These are phyloP conservation scores for Phyllosticta citrichinensis DNA, from an alignment of 2,329 filamentous ascomycete genomes.

Conservation along the genomic window DNA sequence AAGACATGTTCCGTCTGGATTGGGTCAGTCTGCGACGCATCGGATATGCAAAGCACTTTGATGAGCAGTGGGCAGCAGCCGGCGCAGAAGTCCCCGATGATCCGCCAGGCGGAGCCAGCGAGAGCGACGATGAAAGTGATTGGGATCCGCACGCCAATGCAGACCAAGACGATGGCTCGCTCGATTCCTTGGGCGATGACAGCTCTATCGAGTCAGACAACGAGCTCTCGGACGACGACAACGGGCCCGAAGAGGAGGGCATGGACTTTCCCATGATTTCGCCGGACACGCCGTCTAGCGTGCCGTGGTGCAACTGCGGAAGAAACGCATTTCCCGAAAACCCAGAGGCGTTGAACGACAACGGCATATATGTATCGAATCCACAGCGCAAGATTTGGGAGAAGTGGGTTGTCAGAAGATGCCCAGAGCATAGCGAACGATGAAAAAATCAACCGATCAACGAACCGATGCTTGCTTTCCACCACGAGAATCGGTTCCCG, in stretches of 20 bases:
- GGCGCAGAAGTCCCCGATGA: slow-evolving; percentile 42
- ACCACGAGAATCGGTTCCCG: neutral
- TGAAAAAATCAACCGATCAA: slow-evolving; percentile 8
- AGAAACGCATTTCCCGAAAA: slow-evolving; percentile 26
- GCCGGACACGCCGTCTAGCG: slow-evolving; percentile 36
- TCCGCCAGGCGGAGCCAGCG: slow-evolving; percentile 30
- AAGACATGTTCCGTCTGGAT: slow-evolving; percentile 47
- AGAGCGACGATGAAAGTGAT: slow-evolving; percentile 31
- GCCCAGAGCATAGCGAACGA: slow-evolving; percentile 32
- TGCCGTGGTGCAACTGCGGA: slow-evolving; percentile 37
- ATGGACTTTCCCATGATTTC: slow-evolving; percentile 37
- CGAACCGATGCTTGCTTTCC: too few relatives aligned
- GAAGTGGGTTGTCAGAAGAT: slow-evolving; percentile 43
- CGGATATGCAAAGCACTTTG: slow-evolving; percentile 47
- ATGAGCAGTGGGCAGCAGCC: slow-evolving; percentile 32
- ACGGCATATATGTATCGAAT: slow-evolving; percentile 38
- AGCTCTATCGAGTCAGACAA: slow-evolving; percentile 23
- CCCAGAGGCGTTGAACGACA: slow-evolving; percentile 38
- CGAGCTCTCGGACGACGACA: slow-evolving; percentile 21
- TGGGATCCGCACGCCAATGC: slow-evolving; percentile 22
- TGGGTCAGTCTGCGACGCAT: slow-evolving; percentile 54
- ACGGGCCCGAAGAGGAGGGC: slow-evolving; percentile 25
- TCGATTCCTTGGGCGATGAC: slow-evolving; percentile 21
- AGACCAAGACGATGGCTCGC: slow-evolving; percentile 23
- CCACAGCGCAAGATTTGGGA: slow-evolving; percentile 46